Evolutionary conservation across 1,284 basidiomycete species (phyloP).

Genomic region (Coniferiporia weirii): DNA sequence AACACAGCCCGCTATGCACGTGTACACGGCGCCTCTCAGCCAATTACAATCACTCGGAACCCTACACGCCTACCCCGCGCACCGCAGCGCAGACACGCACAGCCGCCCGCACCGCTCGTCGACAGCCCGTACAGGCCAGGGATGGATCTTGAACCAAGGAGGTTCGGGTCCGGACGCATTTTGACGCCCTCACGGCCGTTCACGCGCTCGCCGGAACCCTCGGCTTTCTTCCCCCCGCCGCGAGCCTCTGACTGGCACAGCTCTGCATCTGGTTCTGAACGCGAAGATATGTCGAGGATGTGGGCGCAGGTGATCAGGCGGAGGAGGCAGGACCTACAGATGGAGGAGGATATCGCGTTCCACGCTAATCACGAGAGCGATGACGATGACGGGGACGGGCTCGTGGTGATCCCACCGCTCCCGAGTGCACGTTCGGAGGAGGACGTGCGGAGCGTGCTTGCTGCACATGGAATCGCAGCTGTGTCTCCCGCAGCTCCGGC

Average conservation of each 20-base stretch:
- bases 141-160: neutral
- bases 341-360: conserved; percentile 15
- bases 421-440: conserved; percentile 3
- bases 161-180: neutral
- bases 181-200: neutral
- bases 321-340: neutral
- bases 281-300: neutral
- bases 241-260: neutral
- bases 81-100: neutral
- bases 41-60: neutral
- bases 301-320: neutral
- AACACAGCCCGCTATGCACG: neutral
- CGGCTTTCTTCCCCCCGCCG: neutral
- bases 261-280: neutral
- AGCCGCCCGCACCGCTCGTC: neutral
- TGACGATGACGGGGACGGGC: neutral
- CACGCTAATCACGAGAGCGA: neutral
- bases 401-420: conserved; percentile 1
- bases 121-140: neutral
- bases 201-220: neutral
- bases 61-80: neutral
- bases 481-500: no score
- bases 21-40: neutral
- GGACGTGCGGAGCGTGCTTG: conserved; percentile 6
- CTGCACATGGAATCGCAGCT: conserved; percentile 5